Base-by-base conservation (phyloP, 78 protist genomes). In the Dictyostelium firmibasis region DNA sequence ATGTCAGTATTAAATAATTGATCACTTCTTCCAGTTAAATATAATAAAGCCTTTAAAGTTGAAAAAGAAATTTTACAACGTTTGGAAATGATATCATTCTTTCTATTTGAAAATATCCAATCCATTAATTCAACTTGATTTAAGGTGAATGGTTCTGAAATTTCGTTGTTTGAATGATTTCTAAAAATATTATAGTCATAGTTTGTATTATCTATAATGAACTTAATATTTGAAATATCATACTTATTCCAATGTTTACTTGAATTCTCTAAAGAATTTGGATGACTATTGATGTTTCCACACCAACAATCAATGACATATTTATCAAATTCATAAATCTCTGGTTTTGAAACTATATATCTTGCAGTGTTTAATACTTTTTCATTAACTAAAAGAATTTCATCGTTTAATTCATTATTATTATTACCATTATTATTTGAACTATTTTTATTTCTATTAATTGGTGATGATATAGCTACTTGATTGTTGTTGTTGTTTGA, bases 11-110 rank as follows among this genome's bases (percentile, higher is more conserved):
- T 31, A 33, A 72, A 72, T 72, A 72, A 72, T 72, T 72, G 44
- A 33, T 72, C 25, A 13, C 79, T 35, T 72, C 79, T 72, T 16
- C 79, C 79, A 72, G 79, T 72, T 31, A 72, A 33, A 72, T 72
- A 72, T 33, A 72, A 72, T 31, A 72, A 27, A 13, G 38, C 44
- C 31, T 72, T 72, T 72, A 72, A 72, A 31, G 35, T 33, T 33
- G 79, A 18, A 33, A 29, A 29, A 4, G 44, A 16, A 4, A 72
- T 2, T 72, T 72, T 72, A 5, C 41, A 72, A 29, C 79, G 33
- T 72, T 31, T 31, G 4, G 79, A 72, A 33, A 72, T 35, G 25
- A 72, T 31, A 33, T 72, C 79, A 72, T 33, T 16, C 2, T 31
- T 72, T 72, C 79, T 72, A 6, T 4, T 33, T 72, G 36, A 29